phyloP scores from a whole-genome alignment of 192 early-diverging fungal genomes.

The Podila epigama region DNA sequence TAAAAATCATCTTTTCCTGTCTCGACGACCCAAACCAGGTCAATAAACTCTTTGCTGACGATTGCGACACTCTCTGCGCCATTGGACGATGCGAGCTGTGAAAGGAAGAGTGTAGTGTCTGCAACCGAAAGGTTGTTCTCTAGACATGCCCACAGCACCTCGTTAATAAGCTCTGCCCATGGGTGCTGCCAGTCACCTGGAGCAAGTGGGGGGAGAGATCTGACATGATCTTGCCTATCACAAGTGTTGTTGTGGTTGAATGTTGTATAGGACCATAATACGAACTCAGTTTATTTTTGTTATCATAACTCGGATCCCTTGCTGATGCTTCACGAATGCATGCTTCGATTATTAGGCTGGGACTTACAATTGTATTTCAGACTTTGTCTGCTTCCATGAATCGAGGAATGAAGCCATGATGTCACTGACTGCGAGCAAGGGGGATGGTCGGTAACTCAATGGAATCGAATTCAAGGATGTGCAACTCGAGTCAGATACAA shows the following conservation, averaged over 20 bases:
- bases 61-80: background rate
- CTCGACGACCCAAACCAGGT: slow-evolving; percentile 38
- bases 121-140: background rate
- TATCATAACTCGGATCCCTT: slow-evolving; percentile 33
- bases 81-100: background rate
- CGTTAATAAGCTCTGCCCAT: background rate
- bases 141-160: background rate
- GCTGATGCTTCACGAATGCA: too few relatives aligned
- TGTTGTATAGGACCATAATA: background rate
- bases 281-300: too few relatives aligned
- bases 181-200: background rate
- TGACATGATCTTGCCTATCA: background rate
- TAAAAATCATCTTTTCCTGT: slow-evolving; percentile 12
- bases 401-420: background rate
- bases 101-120: slow-evolving; percentile 13
- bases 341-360: too few relatives aligned
- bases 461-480: too few relatives aligned
- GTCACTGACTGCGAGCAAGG: too few relatives aligned
- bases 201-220: background rate
- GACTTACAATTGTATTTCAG: background rate
- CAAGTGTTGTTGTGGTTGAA: background rate
- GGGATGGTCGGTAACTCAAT: too few relatives aligned
- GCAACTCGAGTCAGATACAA: too few relatives aligned
- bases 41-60: slow-evolving; percentile 21
- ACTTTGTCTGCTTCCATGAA: slow-evolving; percentile 1